Evolutionary conservation across 2,329 filamentous ascomycete genomes (phyloP).

Genomic region (Botrytis fabae): DNA sequence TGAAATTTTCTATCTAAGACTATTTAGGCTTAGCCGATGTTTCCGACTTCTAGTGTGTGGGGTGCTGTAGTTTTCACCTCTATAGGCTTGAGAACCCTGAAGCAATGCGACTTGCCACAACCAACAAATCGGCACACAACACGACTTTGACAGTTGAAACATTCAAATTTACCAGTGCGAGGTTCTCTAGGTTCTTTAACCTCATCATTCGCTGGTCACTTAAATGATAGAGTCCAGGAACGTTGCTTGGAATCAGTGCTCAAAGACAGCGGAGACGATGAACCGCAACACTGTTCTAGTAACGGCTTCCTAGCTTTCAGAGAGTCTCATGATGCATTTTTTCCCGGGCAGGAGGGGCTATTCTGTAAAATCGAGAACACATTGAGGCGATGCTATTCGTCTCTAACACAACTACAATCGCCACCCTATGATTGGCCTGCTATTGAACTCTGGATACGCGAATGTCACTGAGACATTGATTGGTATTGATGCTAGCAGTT

Average conservation of each 20-base stretch:
- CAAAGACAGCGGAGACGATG: no score
- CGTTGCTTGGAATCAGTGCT: background rate
- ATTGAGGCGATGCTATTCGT: background rate
- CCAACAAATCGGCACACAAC: conserved; percentile 11
- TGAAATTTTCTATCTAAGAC: background rate
- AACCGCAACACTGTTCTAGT: background rate
- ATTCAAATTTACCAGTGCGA: background rate
- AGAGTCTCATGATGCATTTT: background rate
- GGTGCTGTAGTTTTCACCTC: background rate
- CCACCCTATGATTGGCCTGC: background rate
- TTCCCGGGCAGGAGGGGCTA: background rate
- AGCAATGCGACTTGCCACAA: background rate
- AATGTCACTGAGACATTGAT: background rate
- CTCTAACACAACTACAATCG: background rate
- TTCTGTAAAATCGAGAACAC: background rate
- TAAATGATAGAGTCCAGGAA: background rate
- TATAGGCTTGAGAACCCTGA: background rate
- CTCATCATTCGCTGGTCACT: background rate
- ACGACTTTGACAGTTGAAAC: conserved; percentile 4
- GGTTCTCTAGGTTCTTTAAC: background rate
- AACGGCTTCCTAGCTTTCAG: background rate
- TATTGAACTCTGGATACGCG: background rate
- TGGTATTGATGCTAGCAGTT: background rate
- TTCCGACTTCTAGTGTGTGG: background rate
- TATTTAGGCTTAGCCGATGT: background rate